These are phyloP conservation scores for Aspergillus diversus DNA, from an alignment of 495 filamentous ascomycete species.

Conservation along the genomic window DNA sequence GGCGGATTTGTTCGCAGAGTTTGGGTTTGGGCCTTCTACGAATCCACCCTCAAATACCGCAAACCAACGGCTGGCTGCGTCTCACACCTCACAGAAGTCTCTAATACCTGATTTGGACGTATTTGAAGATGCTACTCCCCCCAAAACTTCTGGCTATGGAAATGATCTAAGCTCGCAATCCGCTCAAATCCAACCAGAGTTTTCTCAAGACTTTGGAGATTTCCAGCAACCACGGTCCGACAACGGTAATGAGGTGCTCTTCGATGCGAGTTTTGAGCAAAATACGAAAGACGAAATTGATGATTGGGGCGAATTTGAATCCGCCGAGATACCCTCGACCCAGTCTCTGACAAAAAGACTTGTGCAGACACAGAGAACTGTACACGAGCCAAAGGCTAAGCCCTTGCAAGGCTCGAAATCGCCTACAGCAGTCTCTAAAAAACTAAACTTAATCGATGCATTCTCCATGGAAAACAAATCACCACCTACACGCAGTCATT, in stretches of 20 bases:
- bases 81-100: conserved; percentile 20
- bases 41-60: conserved; percentile 23
- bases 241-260: conserved; percentile 45
- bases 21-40: conserved; percentile 48
- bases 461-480: conserved; percentile 30
- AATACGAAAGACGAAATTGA: conserved; percentile 56
- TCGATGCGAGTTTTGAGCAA: conserved; percentile 48
- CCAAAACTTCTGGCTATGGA: conserved; percentile 19
- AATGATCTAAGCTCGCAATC: conserved; percentile 10
- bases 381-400: not conserved
- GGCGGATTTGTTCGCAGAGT: conserved; percentile 73
- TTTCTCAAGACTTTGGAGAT: conserved; percentile 5
- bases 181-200: conserved; percentile 9
- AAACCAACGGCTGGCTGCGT: conserved; percentile 17
- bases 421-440: not conserved
- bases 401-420: not conserved
- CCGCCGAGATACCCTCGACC: conserved; percentile 55
- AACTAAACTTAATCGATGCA: conserved; percentile 25
- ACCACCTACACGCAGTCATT: conserved; percentile 7
- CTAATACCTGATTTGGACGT: conserved; percentile 34
- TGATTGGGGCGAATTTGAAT: conserved; percentile 78
- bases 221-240: conserved; percentile 28
- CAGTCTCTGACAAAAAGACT: conserved; percentile 47
- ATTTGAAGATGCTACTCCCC: conserved; percentile 26
- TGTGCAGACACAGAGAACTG: not conserved